Percentiles rank a stretch among this genome's conserved stretches.
phyloP scores from a whole-genome alignment of 1,284 basidiomycete genomes.

The Cutaneotrichosporon dermatis region DNA sequence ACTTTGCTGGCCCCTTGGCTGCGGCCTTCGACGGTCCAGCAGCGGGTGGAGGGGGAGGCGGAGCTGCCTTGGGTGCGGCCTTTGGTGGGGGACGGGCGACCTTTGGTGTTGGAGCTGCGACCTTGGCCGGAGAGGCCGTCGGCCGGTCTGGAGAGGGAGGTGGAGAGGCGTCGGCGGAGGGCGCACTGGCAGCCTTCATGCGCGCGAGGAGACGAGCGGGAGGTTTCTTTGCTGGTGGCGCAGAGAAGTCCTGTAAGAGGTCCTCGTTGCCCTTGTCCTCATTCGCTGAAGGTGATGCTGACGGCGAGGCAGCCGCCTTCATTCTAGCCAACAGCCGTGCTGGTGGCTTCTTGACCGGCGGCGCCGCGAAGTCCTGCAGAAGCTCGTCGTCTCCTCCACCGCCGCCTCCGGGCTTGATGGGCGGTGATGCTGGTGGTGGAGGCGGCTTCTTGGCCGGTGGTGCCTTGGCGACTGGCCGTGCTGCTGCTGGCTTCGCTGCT shows the following conservation, averaged over 20 bases:
- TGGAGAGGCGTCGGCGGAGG: not conserved
- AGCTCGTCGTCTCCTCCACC: conserved; percentile 11
- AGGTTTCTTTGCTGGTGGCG: conserved; percentile 3
- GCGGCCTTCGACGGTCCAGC: conserved; percentile 43
- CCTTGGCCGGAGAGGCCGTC: conserved; percentile 5
- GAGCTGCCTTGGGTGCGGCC: conserved; percentile 21
- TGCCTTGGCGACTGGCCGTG: conserved; percentile 1
- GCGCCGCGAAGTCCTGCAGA: conserved; percentile 11
- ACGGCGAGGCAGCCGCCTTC: not conserved
- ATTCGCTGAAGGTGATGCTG: not conserved
- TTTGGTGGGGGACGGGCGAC: conserved; percentile 14
- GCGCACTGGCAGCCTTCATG: not conserved
- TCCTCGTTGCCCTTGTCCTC: not conserved
- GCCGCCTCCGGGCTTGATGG: conserved; percentile 18
- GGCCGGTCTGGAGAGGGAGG: not conserved
- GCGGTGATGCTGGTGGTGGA: conserved; percentile 22
- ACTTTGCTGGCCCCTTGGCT: conserved; percentile 50
- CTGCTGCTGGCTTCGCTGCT: conserved; percentile 49
- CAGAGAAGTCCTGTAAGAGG: not conserved
- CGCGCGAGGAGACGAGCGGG: not conserved
- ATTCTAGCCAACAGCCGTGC: not conserved
- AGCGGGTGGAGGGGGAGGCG: conserved; percentile 21
- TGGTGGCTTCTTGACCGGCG: conserved; percentile 1
- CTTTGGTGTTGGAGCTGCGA: conserved; percentile 1
- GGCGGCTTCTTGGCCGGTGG: conserved; percentile 4